Percentiles rank a stretch among this genome's conserved stretches.
Conservation (phyloP, 768 basidiomycete species). For the Tylopilus rubrobrunneus region DNA sequence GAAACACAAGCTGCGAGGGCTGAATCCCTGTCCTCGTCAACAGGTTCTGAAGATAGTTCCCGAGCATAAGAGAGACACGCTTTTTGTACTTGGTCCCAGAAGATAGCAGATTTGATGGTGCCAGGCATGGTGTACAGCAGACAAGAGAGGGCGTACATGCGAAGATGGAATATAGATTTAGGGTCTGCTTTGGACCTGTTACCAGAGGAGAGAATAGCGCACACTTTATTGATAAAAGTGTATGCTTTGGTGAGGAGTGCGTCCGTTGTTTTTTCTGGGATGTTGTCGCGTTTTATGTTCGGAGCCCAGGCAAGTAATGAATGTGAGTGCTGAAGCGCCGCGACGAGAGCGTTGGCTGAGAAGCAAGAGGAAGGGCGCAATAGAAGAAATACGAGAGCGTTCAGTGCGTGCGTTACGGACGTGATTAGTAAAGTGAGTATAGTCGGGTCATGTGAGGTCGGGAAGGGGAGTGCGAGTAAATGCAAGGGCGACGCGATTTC, state of each 20-base stretch:
- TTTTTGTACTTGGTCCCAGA: slow-evolving; percentile 70
- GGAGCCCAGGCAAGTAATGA: slow-evolving; percentile 56
- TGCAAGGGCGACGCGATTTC: slow-evolving; percentile 11
- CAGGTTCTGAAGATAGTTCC: slow-evolving; percentile 13
- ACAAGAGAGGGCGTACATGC: slow-evolving; percentile 44
- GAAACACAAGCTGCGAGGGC: slow-evolving; percentile 36
- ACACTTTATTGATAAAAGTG: slow-evolving; percentile 41
- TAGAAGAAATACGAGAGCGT: slow-evolving; percentile 33
- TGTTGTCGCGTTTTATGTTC: slow-evolving; percentile 25
- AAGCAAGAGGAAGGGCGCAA: slow-evolving; percentile 17
- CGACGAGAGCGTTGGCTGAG: slow-evolving; percentile 24
- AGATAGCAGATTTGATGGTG: slow-evolving; percentile 46
- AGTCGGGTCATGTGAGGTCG: slow-evolving; percentile 28
- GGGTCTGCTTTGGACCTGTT: slow-evolving; percentile 9
- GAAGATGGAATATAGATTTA: slow-evolving; percentile 34
- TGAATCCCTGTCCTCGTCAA: slow-evolving; percentile 26
- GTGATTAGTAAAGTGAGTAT: slow-evolving; percentile 55
- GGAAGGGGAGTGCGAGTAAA: slow-evolving; percentile 43
- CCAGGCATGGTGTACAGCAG: slow-evolving; percentile 46
- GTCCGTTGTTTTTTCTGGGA: slow-evolving; percentile 55
- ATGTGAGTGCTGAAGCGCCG: slow-evolving; percentile 26
- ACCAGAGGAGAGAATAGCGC: slow-evolving; percentile 30
- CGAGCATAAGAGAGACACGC: slow-evolving; percentile 36
- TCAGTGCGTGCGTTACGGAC: slow-evolving; percentile 55
- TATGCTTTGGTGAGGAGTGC: slow-evolving; percentile 59